Evolutionary conservation across 2,329 filamentous ascomycete species (phyloP).

Genomic region (Sclerotiophoma versabilis): DNA sequence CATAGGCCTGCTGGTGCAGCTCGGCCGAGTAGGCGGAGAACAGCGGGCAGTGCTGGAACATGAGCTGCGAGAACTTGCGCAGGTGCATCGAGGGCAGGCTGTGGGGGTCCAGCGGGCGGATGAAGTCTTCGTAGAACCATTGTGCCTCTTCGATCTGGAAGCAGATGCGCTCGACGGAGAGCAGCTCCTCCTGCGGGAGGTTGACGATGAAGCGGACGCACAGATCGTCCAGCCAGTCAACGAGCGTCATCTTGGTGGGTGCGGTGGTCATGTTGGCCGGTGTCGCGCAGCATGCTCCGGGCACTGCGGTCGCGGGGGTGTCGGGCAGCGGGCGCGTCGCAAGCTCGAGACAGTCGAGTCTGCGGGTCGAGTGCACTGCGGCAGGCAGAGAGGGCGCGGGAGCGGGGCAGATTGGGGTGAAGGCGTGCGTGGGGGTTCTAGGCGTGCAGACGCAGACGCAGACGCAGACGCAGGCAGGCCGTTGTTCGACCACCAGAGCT

Average conservation of each 20-base stretch:
- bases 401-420: slow-evolving; percentile 25
- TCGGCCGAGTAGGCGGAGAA: slow-evolving; percentile 81
- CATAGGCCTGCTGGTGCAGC: slow-evolving; percentile 82
- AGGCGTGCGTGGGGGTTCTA: slow-evolving; percentile 7
- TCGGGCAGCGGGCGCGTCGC: slow-evolving; percentile 15
- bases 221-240: slow-evolving; percentile 97
- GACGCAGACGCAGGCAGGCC: no score
- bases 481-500: slow-evolving; percentile 1
- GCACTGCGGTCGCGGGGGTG: slow-evolving; percentile 21
- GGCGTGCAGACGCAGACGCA: no score
- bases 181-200: slow-evolving; percentile 87
- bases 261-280: slow-evolving; percentile 55
- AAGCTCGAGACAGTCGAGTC: slow-evolving; percentile 7
- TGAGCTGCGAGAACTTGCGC: slow-evolving; percentile 83
- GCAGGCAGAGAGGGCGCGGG: slow-evolving; percentile 33
- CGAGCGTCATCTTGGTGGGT: slow-evolving; percentile 81
- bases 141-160: slow-evolving; percentile 99
- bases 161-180: slow-evolving; percentile 90
- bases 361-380: slow-evolving; percentile 35
- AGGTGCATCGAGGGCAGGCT: slow-evolving; percentile 84
- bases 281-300: slow-evolving; percentile 67
- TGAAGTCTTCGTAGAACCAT: slow-evolving; percentile 99
- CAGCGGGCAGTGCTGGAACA: slow-evolving; percentile 93
- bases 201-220: slow-evolving; percentile 99
- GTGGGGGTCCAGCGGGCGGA: slow-evolving; percentile 84